phyloP scores from a whole-genome alignment of 768 basidiomycete species.

The Podaxis sp. region DNA sequence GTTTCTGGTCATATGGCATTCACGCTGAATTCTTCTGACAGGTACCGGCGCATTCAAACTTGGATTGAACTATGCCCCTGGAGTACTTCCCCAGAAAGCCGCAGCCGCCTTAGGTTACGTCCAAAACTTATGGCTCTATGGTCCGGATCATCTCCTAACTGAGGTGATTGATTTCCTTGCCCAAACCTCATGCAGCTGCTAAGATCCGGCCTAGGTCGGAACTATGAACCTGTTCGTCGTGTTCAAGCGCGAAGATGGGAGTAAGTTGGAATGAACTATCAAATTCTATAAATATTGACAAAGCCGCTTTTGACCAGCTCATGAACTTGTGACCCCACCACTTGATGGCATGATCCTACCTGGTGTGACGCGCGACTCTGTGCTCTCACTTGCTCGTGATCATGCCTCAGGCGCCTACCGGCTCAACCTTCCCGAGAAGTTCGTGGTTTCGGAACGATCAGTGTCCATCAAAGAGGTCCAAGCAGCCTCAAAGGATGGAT shows the following conservation, averaged over 20 bases:
- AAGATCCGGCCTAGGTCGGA: conserved; percentile 50
- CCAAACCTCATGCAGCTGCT: conserved; percentile 28
- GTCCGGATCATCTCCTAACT: conserved; percentile 59
- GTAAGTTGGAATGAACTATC: conserved; percentile 29
- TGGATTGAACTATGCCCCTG: conserved; percentile 87
- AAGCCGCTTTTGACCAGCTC: conserved; percentile 34
- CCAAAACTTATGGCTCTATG: conserved; percentile 90
- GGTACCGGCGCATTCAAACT: conserved; percentile 86
- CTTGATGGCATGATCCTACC: conserved; percentile 92
- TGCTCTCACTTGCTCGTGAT: conserved; percentile 67
- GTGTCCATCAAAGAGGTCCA: conserved; percentile 79
- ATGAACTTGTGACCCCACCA: conserved; percentile 86
- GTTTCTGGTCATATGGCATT: neutral
- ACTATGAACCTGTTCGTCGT: conserved; percentile 93
- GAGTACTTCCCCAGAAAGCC: conserved; percentile 79
- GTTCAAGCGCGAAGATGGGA: conserved; percentile 67
- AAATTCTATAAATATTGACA: neutral
- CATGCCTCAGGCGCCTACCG: conserved; percentile 49
- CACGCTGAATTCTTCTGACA: neutral
- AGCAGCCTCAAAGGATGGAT: conserved; percentile 53
- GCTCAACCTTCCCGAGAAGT: conserved; percentile 54
- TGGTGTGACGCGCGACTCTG: conserved; percentile 87
- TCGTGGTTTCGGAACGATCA: conserved; percentile 65
- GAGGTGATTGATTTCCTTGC: conserved; percentile 30
- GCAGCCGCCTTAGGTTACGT: conserved; percentile 78